These are phyloP conservation scores for Coelastrella sp. DNA, from an alignment of 139 green algal genomes.

Conservation along the genomic window DNA sequence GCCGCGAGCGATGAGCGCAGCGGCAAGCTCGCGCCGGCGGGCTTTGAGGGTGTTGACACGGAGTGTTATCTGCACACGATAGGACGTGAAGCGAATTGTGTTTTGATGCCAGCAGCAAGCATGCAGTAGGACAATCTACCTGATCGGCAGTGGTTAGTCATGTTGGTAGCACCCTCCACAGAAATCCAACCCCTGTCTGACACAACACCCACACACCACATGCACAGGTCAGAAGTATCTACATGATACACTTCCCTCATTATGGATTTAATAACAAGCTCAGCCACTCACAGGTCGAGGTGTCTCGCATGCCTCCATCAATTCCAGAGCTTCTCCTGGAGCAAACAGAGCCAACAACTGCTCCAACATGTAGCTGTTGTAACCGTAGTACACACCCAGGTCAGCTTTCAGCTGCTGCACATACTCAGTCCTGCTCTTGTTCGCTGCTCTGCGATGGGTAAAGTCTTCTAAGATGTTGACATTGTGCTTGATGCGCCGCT, in stretches of 20 bases:
- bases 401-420: constrained; percentile 86
- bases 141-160: no score
- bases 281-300: constrained; percentile 38
- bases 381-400: constrained; percentile 93
- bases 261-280: background rate
- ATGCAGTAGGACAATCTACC: background rate
- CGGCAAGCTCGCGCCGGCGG: constrained; percentile 92
- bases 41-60: constrained; percentile 96
- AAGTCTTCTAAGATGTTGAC: constrained; percentile 74
- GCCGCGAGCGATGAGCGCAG: constrained; percentile 94
- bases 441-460: constrained; percentile 61
- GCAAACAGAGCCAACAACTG: constrained; percentile 73
- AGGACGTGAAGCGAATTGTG: background rate
- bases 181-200: no score
- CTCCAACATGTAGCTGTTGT: constrained; percentile 97
- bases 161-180: no score
- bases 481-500: constrained; percentile 53
- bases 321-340: constrained; percentile 80
- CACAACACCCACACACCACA: no score
- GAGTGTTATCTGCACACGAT: constrained; percentile 77
- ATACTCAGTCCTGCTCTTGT: constrained; percentile 78
- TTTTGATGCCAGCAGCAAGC: background rate
- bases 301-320: constrained; percentile 89
- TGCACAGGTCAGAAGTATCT: background rate
- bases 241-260: background rate